phyloP scores from a whole-genome alignment of 2,329 filamentous ascomycete genomes.

The Pseudogymnoascus sp. region DNA sequence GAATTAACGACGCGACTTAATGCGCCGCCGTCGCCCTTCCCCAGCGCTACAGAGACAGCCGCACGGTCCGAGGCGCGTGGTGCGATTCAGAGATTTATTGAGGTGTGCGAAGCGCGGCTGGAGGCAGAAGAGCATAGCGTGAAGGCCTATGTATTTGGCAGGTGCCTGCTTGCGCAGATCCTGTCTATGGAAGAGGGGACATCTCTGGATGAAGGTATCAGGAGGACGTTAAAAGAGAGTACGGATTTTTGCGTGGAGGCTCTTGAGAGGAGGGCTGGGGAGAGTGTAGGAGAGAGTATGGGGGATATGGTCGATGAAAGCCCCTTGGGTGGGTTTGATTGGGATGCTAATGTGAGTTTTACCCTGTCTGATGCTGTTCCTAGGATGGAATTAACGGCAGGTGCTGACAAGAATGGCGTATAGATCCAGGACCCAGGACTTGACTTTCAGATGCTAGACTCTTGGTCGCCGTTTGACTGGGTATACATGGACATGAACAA shows the following conservation, averaged over 20 bases:
- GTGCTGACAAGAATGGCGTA: neutral
- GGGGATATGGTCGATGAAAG: neutral
- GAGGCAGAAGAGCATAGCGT: slow-evolving; percentile 35
- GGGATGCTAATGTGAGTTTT: neutral
- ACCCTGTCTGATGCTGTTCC: neutral
- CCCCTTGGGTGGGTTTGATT: neutral
- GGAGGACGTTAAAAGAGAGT: neutral
- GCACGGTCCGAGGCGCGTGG: slow-evolving; percentile 21
- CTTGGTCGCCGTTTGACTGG: neutral
- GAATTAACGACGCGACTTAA: slow-evolving; percentile 40
- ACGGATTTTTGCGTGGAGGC: neutral
- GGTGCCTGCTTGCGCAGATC: slow-evolving; percentile 31
- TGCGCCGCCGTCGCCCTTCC: slow-evolving; percentile 20
- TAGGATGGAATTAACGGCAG: neutral
- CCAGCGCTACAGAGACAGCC: slow-evolving; percentile 21
- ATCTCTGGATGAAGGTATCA: neutral
- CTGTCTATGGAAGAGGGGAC: slow-evolving; percentile 18
- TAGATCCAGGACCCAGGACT: neutral
- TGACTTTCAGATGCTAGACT: neutral
- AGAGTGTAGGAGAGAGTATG: neutral
- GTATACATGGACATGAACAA: neutral
- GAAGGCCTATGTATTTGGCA: slow-evolving; percentile 33
- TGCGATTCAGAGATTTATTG: slow-evolving; percentile 17
- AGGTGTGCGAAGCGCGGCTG: slow-evolving; percentile 23
- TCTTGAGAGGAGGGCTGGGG: neutral